Evolutionary conservation across 2,329 filamentous ascomycete genomes (phyloP).

Genomic region (Leptoxyphium fumago): DNA sequence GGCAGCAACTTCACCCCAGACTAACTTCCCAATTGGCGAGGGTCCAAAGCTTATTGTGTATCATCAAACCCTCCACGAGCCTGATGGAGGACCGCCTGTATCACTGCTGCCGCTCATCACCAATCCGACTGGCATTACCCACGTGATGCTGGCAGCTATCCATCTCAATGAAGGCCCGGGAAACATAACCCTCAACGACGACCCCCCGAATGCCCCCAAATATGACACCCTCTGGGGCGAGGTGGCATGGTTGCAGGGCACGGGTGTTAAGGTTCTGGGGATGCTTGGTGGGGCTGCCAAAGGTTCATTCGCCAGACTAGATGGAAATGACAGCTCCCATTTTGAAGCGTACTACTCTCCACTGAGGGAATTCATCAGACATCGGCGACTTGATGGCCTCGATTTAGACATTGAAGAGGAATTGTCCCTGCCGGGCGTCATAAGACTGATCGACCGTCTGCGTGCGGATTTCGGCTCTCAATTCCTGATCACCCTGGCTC

Average conservation of each 20-base stretch:
- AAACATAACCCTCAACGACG: slow-evolving; percentile 66
- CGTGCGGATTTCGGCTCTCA: slow-evolving; percentile 48
- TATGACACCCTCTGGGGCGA: slow-evolving; percentile 69
- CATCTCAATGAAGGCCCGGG: slow-evolving; percentile 59
- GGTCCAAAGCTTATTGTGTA: slow-evolving; percentile 40
- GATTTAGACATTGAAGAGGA: slow-evolving; percentile 71
- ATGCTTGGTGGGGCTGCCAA: slow-evolving; percentile 79
- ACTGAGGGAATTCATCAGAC: slow-evolving; percentile 48
- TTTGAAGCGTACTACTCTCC: slow-evolving; percentile 66
- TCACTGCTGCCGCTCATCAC: slow-evolving; percentile 47
- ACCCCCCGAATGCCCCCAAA: slow-evolving; percentile 49
- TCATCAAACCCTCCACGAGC: slow-evolving; percentile 49
- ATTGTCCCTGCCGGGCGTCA: slow-evolving; percentile 52
- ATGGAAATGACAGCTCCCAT: slow-evolving; percentile 40
- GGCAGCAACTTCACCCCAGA: neutral
- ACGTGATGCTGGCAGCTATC: slow-evolving; percentile 75
- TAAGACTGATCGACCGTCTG: slow-evolving; percentile 33
- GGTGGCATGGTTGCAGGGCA: slow-evolving; percentile 52
- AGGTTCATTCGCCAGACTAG: slow-evolving; percentile 51
- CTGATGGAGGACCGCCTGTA: slow-evolving; percentile 36
- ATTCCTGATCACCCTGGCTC: slow-evolving; percentile 70
- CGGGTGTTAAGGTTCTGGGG: slow-evolving; percentile 64
- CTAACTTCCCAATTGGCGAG: slow-evolving; percentile 17
- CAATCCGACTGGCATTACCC: slow-evolving; percentile 51
- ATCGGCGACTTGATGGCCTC: slow-evolving; percentile 50